Percentiles rank a stretch among this genome's conserved stretches.
phyloP scores from a whole-genome alignment of 2,329 filamentous ascomycete genomes.

The Penicillium griseofulvum region DNA sequence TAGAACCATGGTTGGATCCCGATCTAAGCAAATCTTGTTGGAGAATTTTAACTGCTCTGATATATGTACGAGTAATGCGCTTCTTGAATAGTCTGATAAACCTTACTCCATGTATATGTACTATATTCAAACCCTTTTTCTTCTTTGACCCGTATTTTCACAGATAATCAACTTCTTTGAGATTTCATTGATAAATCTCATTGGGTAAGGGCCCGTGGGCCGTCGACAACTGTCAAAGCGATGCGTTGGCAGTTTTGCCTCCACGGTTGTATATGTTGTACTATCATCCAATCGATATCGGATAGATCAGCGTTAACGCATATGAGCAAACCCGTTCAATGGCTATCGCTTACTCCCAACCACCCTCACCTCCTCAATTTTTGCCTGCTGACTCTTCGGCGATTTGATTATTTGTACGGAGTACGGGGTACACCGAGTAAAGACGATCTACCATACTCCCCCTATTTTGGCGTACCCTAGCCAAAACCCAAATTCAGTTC shows the following conservation, averaged over 20 bases:
- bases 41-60: no score
- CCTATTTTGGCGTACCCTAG: not conserved
- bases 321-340: not conserved
- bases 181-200: no score
- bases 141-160: no score
- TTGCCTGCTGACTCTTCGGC: not conserved
- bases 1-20: not conserved
- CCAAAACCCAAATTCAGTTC: not conserved
- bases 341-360: not conserved
- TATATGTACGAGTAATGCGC: not conserved
- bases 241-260: constrained; percentile 9
- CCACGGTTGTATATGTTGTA: not conserved
- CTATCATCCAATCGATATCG: constrained; percentile 6
- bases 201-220: constrained; percentile 1
- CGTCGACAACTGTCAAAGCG: constrained; percentile 8
- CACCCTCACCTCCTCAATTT: not conserved
- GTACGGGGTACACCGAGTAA: no score
- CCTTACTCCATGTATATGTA: not conserved
- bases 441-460: not conserved
- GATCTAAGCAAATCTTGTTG: constrained; percentile 1
- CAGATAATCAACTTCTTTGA: no score
- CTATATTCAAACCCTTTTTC: no score
- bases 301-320: constrained; percentile 1
- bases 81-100: not conserved
- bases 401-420: no score